These are phyloP conservation scores for Botryosphaeria agaves DNA, from an alignment of 2,329 filamentous ascomycete genomes.

Conservation along the genomic window DNA sequence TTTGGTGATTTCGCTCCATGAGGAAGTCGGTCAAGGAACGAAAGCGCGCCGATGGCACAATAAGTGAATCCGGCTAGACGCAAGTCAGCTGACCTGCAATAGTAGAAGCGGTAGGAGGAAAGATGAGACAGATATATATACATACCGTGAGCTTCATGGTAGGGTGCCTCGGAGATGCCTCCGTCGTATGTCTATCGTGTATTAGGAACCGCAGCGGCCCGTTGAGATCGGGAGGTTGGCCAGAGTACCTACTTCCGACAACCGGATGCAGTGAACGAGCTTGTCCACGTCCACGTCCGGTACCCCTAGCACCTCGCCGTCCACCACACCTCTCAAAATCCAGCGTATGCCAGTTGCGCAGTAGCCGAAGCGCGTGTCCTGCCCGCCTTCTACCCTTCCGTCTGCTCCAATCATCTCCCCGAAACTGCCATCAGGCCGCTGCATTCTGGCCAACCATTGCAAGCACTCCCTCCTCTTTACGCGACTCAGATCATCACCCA, in stretches of 20 bases:
- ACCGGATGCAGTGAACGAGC: slow-evolving; percentile 53
- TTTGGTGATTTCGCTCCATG: slow-evolving; percentile 2
- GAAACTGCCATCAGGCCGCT: slow-evolving; percentile 77
- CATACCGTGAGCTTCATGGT: slow-evolving; percentile 69
- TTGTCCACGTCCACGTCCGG: slow-evolving; percentile 59
- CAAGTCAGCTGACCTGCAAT: too few relatives aligned
- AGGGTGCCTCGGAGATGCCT: slow-evolving; percentile 61
- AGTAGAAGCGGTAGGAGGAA: too few relatives aligned
- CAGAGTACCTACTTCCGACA: slow-evolving; percentile 28
- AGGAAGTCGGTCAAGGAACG: slow-evolving; percentile 50
- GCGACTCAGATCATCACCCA: slow-evolving; percentile 41
- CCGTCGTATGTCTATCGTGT: slow-evolving; percentile 57
- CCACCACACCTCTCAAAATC: slow-evolving; percentile 52
- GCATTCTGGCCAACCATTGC: slow-evolving; percentile 56
- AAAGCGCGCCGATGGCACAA: slow-evolving; percentile 65
- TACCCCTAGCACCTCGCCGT: slow-evolving; percentile 35
- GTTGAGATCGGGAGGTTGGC: slow-evolving; percentile 2
- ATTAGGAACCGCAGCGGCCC: slow-evolving; percentile 2
- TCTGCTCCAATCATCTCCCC: slow-evolving; percentile 56
- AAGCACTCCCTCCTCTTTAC: slow-evolving; percentile 54
- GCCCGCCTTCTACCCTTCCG: slow-evolving; percentile 52
- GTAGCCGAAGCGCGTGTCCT: slow-evolving; percentile 79
- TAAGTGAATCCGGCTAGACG: slow-evolving; percentile 68
- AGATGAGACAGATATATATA: slow-evolving; percentile 4
- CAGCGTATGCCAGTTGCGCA: slow-evolving; percentile 67